A percentile compares a stretch with the other conserved stretches of the same genome.
Evolutionary conservation across 805 yeast genomes (phyloP).

Genomic region (Metschnikowia cerradonensis): DNA sequence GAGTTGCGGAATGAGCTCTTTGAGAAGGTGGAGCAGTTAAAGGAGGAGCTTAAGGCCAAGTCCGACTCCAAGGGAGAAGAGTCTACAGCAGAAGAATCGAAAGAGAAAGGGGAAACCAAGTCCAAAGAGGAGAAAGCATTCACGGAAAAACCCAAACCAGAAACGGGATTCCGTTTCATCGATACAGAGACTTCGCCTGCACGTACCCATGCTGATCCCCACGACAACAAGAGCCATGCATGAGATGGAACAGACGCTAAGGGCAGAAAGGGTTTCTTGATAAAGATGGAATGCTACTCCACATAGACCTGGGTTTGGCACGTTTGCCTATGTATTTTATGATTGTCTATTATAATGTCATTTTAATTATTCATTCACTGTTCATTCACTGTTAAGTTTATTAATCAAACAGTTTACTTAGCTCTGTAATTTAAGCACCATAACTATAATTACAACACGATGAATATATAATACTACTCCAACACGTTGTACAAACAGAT

Average conservation of each 20-base stretch:
- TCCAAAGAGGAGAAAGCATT: background rate
- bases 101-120: background rate
- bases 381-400: no score
- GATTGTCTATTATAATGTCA: no score
- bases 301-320: background rate
- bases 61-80: background rate
- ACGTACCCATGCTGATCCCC: background rate
- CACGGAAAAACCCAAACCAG: background rate
- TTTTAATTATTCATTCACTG: no score
- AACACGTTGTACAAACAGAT: no score
- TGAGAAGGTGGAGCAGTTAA: conserved; percentile 44
- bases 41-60: conserved; percentile 11
- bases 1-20: conserved; percentile 57
- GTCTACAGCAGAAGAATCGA: background rate
- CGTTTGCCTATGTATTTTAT: background rate
- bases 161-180: conserved; percentile 10
- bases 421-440: no score
- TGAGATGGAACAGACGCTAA: background rate
- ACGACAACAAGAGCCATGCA: background rate
- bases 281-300: background rate
- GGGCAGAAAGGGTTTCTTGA: no score
- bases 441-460: no score
- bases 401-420: no score
- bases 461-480: no score
- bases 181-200: background rate